phyloP scores from a whole-genome alignment of 768 basidiomycete genomes.

The Calvatia gigantea region DNA sequence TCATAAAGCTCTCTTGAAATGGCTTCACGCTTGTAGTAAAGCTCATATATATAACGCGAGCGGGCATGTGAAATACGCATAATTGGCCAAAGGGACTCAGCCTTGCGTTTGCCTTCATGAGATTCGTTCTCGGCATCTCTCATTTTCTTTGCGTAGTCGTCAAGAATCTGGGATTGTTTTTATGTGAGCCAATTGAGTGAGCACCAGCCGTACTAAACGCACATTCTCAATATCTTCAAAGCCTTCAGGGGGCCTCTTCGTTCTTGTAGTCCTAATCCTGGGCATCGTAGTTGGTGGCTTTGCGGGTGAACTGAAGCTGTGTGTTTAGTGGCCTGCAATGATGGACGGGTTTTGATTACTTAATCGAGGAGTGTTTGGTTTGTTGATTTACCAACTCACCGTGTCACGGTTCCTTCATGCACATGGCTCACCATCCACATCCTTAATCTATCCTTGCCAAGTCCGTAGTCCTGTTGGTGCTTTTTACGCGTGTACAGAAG shows the following conservation, averaged over 20 bases:
- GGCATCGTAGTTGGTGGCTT: constrained; percentile 62
- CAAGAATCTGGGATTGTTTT: constrained; percentile 66
- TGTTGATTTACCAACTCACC: background rate
- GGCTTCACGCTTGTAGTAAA: constrained; percentile 98
- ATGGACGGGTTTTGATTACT: constrained; percentile 17
- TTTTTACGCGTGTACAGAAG: constrained; percentile 17
- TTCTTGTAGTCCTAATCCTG: constrained; percentile 88
- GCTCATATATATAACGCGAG: constrained; percentile 94
- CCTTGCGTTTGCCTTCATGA: constrained; percentile 96
- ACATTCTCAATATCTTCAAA: constrained; percentile 91
- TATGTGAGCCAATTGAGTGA: constrained; percentile 1
- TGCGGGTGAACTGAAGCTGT: constrained; percentile 1
- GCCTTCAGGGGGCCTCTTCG: constrained; percentile 93
- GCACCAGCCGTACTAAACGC: constrained; percentile 19
- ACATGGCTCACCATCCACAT: constrained; percentile 5
- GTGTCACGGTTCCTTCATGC: too few relatives aligned
- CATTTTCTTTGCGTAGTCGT: constrained; percentile 99
- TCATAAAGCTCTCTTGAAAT: constrained; percentile 92
- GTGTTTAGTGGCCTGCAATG: background rate
- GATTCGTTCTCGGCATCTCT: constrained; percentile 97
- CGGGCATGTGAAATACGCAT: constrained; percentile 98
- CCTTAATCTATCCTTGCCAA: constrained; percentile 1
- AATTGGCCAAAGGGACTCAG: constrained; percentile 93
- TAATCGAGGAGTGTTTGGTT: constrained; percentile 13
- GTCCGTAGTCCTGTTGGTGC: constrained; percentile 8